A percentile compares a stretch with the other conserved stretches of the same genome.
Evolutionary conservation across 257 asterid genomes (phyloP).

Genomic region (Primulina tabacum): DNA sequence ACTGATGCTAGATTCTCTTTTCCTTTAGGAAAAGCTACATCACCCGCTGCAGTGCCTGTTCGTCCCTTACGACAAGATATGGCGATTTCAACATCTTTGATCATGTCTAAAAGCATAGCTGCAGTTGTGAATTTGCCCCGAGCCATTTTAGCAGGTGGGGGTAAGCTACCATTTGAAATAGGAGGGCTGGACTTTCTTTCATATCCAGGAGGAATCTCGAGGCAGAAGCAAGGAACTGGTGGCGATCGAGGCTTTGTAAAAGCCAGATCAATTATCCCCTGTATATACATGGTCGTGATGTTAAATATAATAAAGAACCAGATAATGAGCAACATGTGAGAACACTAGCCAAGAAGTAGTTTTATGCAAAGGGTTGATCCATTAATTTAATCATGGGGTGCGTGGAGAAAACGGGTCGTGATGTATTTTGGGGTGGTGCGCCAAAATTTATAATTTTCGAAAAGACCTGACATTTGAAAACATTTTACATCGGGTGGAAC

Average conservation of each 20-base stretch:
- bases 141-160: slow-evolving; percentile 47
- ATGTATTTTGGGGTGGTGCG: not conserved
- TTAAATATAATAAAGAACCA: not conserved
- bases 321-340: not conserved
- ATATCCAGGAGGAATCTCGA: slow-evolving; percentile 68
- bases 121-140: slow-evolving; percentile 85
- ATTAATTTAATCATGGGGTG: not conserved
- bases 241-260: slow-evolving; percentile 73
- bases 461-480: not conserved
- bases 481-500: too few species aligned
- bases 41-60: slow-evolving; percentile 99
- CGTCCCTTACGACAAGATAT: slow-evolving; percentile 93
- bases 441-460: not conserved
- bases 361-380: not conserved
- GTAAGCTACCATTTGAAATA: slow-evolving; percentile 46
- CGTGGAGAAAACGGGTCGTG: not conserved
- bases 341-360: not conserved
- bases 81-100: slow-evolving; percentile 76
- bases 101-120: slow-evolving; percentile 57
- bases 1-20: slow-evolving; percentile 86
- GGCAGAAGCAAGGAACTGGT: slow-evolving; percentile 80
- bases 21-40: slow-evolving; percentile 95
- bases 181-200: slow-evolving; percentile 59
- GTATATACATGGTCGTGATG: slow-evolving; percentile 9
- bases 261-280: slow-evolving; percentile 86